Base-by-base conservation (phyloP, 331 rosid genomes). In the Prunus yedoensis region DNA sequence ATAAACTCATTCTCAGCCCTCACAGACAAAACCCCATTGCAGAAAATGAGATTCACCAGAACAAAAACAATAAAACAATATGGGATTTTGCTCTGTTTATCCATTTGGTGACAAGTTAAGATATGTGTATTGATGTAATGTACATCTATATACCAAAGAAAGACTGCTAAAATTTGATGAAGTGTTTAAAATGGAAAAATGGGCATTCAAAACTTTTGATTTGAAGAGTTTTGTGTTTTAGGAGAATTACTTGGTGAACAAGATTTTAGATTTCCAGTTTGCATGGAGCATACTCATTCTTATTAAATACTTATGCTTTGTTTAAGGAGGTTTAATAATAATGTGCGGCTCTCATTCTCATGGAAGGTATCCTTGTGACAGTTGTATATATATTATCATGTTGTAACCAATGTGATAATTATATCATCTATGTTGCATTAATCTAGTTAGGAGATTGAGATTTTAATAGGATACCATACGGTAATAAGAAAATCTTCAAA, bases 71-170 rank as follows among this genome's bases (percentile, higher is more conserved):
- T 25, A 50, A 71, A 74, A 8, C 21, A 45, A 38, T 35, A 51
- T 71, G 38, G 67, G 46, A 43, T 57, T 59, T 28, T 65, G 69
- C 77, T 35, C 43, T 78, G 71, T 65, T 71, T 77, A 16, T 74
- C 83, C 87, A 83, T 83, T 57, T 70, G 77, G 51, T 74, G 66
- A 72, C 46, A 28, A 76, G 7, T 51, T 13, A 27, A 57, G 82
- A 25, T 50, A 21, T 23, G 28, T 38, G 17, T 12, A 7, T 41
- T 12, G 1, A 10, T 57, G 25, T 57, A 5, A 17, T 49, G 46
- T 21, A 49, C 75, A 58, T 4, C 8, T 65, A 16, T 73, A 49
- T 15, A 25, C 25, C 46, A 45, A 59, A 25, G 47, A 45, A 16
- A 45, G 3, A 14, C 41, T 14, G 3, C 66, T 0, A 15, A 62